A percentile compares a stretch with the other conserved stretches of the same genome.
phyloP scores from a whole-genome alignment of 805 yeast species.

The Candida ovalis region DNA sequence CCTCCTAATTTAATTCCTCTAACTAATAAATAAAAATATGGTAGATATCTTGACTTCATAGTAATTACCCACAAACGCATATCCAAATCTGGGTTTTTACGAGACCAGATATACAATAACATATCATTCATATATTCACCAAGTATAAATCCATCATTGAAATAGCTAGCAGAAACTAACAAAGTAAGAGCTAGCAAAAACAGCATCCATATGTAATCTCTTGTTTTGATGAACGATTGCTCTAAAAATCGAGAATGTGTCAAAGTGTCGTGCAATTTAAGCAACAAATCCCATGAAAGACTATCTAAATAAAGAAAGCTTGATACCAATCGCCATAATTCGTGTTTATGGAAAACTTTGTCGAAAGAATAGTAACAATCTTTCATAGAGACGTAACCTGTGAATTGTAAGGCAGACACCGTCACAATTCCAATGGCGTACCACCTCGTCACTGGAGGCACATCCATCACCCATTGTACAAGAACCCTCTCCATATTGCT shows the following conservation, averaged over 20 bases:
- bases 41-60: conserved; percentile 42
- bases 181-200: conserved; percentile 28
- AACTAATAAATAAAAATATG: conserved; percentile 33
- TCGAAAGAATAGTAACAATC: conserved; percentile 35
- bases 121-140: conserved; percentile 37
- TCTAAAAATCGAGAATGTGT: conserved; percentile 39
- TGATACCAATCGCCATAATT: conserved; percentile 35
- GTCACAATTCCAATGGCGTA: conserved; percentile 33
- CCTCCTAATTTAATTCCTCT: not conserved
- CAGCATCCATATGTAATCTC: conserved; percentile 39
- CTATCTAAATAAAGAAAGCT: conserved; percentile 38
- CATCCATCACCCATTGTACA: conserved; percentile 37
- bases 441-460: conserved; percentile 44
- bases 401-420: conserved; percentile 31
- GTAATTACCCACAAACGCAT: conserved; percentile 38
- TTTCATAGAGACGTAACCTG: conserved; percentile 30
- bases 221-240: conserved; percentile 27
- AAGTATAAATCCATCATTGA: conserved; percentile 29
- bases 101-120: conserved; percentile 44
- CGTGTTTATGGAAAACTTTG: conserved; percentile 35
- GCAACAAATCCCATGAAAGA: conserved; percentile 34
- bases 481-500: conserved; percentile 34
- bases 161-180: conserved; percentile 29
- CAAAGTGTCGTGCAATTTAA: conserved; percentile 34
- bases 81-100: conserved; percentile 39